Evolutionary conservation across 768 basidiomycete species (phyloP).

Genomic region (Grammothele lineata): DNA sequence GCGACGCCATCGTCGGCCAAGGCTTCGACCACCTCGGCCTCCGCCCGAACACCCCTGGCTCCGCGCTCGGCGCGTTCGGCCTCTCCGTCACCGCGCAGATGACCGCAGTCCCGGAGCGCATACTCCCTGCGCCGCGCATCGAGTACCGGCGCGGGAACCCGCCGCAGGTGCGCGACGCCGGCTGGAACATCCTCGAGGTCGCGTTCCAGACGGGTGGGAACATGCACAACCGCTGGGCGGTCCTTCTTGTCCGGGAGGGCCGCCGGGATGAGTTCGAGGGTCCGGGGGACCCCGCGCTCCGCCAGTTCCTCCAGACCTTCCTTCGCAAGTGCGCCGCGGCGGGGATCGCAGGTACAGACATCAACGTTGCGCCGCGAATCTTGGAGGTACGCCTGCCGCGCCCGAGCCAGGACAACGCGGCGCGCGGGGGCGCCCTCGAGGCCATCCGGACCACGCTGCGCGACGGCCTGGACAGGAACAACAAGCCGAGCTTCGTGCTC

Average conservation of each 20-base stretch:
- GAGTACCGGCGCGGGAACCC: slow-evolving; percentile 44
- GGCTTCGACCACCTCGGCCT: slow-evolving; percentile 59
- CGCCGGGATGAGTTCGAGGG: slow-evolving; percentile 31
- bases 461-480: slow-evolving; percentile 8
- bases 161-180: slow-evolving; percentile 48
- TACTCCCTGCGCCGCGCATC: slow-evolving; percentile 55
- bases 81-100: slow-evolving; percentile 53
- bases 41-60: slow-evolving; percentile 28
- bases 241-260: slow-evolving; percentile 62
- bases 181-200: slow-evolving; percentile 75
- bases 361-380: slow-evolving; percentile 35
- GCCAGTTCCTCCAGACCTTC: slow-evolving; percentile 48
- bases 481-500: slow-evolving; percentile 60
- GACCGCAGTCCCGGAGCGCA: slow-evolving; percentile 60
- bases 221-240: slow-evolving; percentile 54
- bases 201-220: slow-evolving; percentile 56
- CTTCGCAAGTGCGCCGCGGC: slow-evolving; percentile 47
- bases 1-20: slow-evolving; percentile 48
- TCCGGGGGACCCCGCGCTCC: slow-evolving; percentile 39
- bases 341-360: slow-evolving; percentile 52
- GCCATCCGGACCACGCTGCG: slow-evolving; percentile 32
- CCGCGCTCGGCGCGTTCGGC: slow-evolving; percentile 51
- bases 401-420: slow-evolving; percentile 28
- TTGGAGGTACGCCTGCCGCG: slow-evolving; percentile 29
- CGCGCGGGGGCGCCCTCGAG: slow-evolving; percentile 41